phyloP scores from a whole-genome alignment of 2,329 filamentous ascomycete genomes.

The Thielaviopsis ethacetica region DNA sequence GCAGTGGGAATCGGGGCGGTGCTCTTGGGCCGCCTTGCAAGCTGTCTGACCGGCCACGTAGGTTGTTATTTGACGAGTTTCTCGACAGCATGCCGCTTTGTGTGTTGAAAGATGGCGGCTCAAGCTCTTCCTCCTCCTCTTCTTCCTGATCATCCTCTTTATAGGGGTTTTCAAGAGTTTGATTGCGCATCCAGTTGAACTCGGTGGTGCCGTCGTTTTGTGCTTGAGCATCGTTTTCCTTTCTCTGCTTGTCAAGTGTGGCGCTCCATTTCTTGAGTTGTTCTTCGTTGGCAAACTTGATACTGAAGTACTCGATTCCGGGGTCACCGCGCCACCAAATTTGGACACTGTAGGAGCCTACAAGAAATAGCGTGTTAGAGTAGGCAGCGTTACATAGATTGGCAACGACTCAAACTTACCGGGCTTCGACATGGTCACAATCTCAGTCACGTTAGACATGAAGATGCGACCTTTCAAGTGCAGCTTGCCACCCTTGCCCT shows the following conservation, averaged over 20 bases:
- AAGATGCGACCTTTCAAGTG: constrained; percentile 96
- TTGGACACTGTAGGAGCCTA: constrained; percentile 85
- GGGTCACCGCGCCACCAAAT: constrained; percentile 98
- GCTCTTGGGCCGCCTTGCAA: constrained; percentile 39
- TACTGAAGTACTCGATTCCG: constrained; percentile 88
- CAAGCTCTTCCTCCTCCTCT: constrained; percentile 28
- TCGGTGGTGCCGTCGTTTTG: constrained; percentile 43
- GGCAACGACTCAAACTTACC: constrained; percentile 36
- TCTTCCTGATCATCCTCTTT: constrained; percentile 48
- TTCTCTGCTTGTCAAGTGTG: constrained; percentile 62
- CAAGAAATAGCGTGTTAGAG: constrained; percentile 16
- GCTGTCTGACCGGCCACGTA: constrained; percentile 63
- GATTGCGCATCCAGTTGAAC: constrained; percentile 63
- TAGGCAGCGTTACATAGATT: background rate
- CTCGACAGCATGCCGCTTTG: constrained; percentile 29
- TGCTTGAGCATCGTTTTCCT: constrained; percentile 31
- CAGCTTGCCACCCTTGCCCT: constrained; percentile 54
- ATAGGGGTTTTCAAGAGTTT: constrained; percentile 71
- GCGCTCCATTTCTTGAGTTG: constrained; percentile 82
- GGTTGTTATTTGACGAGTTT: constrained; percentile 57
- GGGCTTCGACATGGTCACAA: constrained; percentile 73
- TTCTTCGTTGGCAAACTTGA: constrained; percentile 84
- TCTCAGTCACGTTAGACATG: constrained; percentile 96
- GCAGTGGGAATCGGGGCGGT: constrained; percentile 56
- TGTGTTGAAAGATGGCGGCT: constrained; percentile 6